Evolutionary conservation across 2,329 filamentous ascomycete genomes (phyloP).

Genomic region (Lachnellula arida): DNA sequence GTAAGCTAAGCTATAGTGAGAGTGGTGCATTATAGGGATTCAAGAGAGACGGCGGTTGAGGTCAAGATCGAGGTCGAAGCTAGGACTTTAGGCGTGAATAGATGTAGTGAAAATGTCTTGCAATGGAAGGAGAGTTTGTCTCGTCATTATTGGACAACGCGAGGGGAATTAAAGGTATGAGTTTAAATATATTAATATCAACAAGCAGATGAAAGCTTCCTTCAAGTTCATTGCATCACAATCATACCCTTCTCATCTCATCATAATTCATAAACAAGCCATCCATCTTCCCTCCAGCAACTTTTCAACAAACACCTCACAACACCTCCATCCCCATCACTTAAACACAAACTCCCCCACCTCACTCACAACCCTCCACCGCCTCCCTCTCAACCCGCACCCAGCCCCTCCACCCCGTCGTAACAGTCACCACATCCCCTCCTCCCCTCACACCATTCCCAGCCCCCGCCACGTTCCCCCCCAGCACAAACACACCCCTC

Average conservation of each 20-base stretch:
- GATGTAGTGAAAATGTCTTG: neutral
- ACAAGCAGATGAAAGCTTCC: neutral
- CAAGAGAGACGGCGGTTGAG: too few relatives aligned
- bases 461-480: constrained; percentile 21
- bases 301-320: too few relatives aligned
- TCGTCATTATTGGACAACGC: neutral
- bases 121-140: neutral
- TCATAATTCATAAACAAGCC: neutral
- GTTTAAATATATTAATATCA: neutral
- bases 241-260: neutral
- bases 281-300: neutral
- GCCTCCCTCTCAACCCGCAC: constrained; percentile 26
- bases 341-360: constrained; percentile 18
- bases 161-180: neutral
- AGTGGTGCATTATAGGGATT: neutral
- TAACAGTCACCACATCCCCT: constrained; percentile 11
- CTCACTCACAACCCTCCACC: constrained; percentile 21
- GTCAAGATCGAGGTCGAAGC: too few relatives aligned
- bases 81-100: too few relatives aligned
- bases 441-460: constrained; percentile 3
- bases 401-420: constrained; percentile 30
- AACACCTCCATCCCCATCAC: neutral
- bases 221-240: neutral
- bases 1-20: neutral
- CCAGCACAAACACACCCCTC: constrained; percentile 27